These are phyloP conservation scores for Tylopilus sp. DNA, from an alignment of 1,284 basidiomycete species.

Conservation along the genomic window DNA sequence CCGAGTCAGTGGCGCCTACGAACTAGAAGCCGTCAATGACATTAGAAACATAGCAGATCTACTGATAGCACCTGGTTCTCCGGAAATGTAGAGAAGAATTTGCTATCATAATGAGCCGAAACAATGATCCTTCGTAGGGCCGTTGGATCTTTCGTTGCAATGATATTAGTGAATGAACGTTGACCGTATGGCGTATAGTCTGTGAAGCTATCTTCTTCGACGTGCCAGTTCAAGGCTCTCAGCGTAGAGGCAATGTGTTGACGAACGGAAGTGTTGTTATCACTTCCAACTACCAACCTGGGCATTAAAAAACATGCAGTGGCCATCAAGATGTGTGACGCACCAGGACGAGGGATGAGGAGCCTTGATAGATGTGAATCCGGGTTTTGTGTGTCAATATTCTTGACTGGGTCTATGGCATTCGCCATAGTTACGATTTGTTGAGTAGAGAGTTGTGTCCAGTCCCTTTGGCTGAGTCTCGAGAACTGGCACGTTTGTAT, in stretches of 20 bases:
- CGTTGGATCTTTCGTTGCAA: slow-evolving; percentile 90
- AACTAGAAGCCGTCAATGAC: slow-evolving; percentile 54
- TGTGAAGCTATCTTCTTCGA: slow-evolving; percentile 79
- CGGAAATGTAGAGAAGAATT: slow-evolving; percentile 75
- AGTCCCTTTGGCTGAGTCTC: slow-evolving; percentile 39
- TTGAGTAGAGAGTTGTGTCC: slow-evolving; percentile 48
- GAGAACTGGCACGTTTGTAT: slow-evolving; percentile 27
- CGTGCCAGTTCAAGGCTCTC: slow-evolving; percentile 74
- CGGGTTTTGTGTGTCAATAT: slow-evolving; percentile 60
- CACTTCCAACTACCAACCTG: slow-evolving; percentile 54
- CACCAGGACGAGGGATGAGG: slow-evolving; percentile 78
- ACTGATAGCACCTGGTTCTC: slow-evolving; percentile 59
- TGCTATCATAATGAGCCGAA: slow-evolving; percentile 94
- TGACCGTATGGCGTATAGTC: slow-evolving; percentile 81
- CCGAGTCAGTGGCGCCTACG: slow-evolving; percentile 96
- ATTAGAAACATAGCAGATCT: not conserved
- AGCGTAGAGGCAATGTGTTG: slow-evolving; percentile 72
- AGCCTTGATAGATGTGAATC: slow-evolving; percentile 76
- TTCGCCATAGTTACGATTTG: slow-evolving; percentile 51
- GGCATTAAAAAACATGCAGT: slow-evolving; percentile 8
- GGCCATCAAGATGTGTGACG: slow-evolving; percentile 31
- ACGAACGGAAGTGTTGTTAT: slow-evolving; percentile 75
- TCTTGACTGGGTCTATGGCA: slow-evolving; percentile 59
- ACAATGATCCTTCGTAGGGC: slow-evolving; percentile 82
- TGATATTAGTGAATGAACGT: slow-evolving; percentile 84